These are phyloP conservation scores for Cystobasidium onofrii DNA, from an alignment of 768 basidiomycete species.

Conservation along the genomic window DNA sequence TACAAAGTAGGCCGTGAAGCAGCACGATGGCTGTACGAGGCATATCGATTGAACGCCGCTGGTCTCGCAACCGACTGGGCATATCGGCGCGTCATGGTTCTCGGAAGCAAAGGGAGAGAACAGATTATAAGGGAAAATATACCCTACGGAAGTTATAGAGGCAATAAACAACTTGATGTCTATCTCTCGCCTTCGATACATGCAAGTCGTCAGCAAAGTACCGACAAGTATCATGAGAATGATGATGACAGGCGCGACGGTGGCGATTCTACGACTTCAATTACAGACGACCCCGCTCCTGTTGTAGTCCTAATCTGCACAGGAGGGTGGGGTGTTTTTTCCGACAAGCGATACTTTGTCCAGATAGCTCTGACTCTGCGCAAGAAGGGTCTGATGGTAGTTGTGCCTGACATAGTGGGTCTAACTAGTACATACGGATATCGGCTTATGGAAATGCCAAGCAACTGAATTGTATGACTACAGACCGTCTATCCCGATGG, in stretches of 20 bases:
- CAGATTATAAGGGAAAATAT: slow-evolving; percentile 28
- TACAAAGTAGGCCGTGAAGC: neutral
- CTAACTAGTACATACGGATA: no score
- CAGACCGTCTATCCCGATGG: slow-evolving; percentile 24
- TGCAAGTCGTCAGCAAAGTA: neutral
- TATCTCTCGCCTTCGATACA: slow-evolving; percentile 4
- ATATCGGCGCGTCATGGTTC: slow-evolving; percentile 32
- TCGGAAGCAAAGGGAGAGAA: slow-evolving; percentile 25
- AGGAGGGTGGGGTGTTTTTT: slow-evolving; percentile 20
- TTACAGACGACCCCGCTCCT: neutral
- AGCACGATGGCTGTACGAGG: neutral
- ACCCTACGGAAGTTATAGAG: slow-evolving; percentile 20
- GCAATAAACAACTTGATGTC: slow-evolving; percentile 28
- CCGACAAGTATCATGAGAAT: neutral
- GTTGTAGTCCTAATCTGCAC: slow-evolving; percentile 26
- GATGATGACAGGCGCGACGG: neutral
- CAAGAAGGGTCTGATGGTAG: slow-evolving; percentile 26
- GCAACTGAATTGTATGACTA: neutral
- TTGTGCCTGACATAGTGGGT: slow-evolving; percentile 38
- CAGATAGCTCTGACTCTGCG: slow-evolving; percentile 30
- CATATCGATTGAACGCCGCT: slow-evolving; percentile 3
- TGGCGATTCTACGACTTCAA: neutral
- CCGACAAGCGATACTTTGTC: slow-evolving; percentile 27
- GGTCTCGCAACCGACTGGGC: slow-evolving; percentile 34
- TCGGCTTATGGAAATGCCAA: neutral